A percentile compares a stretch with the other conserved stretches of the same genome.
Conservation (phyloP, 2,329 filamentous ascomycete species). For the Scopulariopsis brevicaulis region DNA sequence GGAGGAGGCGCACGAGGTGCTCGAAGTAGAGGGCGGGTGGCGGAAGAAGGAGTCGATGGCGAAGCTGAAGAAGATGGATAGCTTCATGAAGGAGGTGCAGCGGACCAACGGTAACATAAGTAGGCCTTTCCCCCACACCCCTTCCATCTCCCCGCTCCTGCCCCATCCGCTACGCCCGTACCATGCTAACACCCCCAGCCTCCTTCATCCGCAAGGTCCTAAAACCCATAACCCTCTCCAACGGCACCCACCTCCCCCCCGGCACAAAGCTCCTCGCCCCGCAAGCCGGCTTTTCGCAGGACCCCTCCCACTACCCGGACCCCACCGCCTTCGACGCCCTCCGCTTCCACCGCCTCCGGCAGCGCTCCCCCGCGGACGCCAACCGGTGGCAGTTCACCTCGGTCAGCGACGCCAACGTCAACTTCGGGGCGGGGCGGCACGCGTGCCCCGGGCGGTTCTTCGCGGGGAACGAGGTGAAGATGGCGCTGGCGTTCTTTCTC, state of each 20-base stretch:
- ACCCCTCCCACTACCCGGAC: conserved; percentile 25
- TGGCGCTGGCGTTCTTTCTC: conserved; percentile 28
- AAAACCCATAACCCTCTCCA: conserved; percentile 30
- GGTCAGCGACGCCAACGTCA: conserved; percentile 27
- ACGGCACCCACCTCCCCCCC: conserved; percentile 28
- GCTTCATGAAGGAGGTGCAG: conserved; percentile 33
- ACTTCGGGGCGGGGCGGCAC: conserved; percentile 34
- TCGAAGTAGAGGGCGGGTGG: conserved; percentile 29
- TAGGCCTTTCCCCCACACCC: conserved; percentile 7
- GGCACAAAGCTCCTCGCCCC: conserved; percentile 30
- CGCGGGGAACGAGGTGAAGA: conserved; percentile 32
- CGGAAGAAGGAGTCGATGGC: conserved; percentile 28
- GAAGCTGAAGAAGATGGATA: conserved; percentile 33
- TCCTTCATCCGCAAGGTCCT: conserved; percentile 33
- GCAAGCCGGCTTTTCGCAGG: conserved; percentile 26
- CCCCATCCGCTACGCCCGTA: background rate
- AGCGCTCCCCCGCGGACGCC: conserved; percentile 22
- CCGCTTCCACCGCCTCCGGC: conserved; percentile 33
- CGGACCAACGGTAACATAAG: conserved; percentile 29
- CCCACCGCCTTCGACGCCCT: conserved; percentile 34
- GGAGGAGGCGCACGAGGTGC: conserved; percentile 30
- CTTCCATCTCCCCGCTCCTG: background rate
- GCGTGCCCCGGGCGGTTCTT: conserved; percentile 38
- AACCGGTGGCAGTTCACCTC: conserved; percentile 31
- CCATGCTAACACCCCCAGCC: conserved; percentile 14